Evolutionary conservation across 345 rosid species (phyloP), one percentile per base, ranked within the genome.

Genomic region (Lumnitzera littorea): DNA sequence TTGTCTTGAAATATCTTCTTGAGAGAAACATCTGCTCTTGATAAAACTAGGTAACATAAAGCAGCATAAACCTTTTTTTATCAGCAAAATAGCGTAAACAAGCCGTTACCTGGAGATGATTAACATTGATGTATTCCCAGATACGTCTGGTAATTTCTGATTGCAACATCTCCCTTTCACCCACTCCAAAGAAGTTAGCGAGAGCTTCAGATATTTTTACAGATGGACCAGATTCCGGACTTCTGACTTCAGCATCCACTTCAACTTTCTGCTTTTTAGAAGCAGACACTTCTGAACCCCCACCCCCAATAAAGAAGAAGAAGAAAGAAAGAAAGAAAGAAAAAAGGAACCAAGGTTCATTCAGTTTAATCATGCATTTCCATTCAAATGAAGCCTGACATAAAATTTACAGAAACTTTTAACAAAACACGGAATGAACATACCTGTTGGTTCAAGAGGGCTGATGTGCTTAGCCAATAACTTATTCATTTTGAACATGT

Each of bases 401-500:
- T 5, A 36, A 9, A 7, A 36, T 36, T 36, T 36, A 20, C 10
- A 7, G 46, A 51, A 46, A 15, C 27, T 51, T 7, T 46, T 27
- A 52, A n/a, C 54, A 12, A 11, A 31, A 41, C 11, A 23, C 27
- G 13, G 24, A 29, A 56, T 13, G 43, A 7, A 57, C 73, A 46
- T 63, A 73, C 77, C 68, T 3, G 69, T 63, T 13, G 73, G 77
- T 53, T 73, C 77, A 31, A 73, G 58, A 13, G 72, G 60, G 25
- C 60, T 52, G 54, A 73, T 73, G 58, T 73, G 77, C 54, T 73
- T 73, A 36, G 73, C 57, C 15, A 73, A 54, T 50, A 73, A 49
- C 68, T 73, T 73, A 58, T 73, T 73, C 77, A 73, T 73, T 72
- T 68, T 73, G 70, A 73, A 73, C 77, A 73, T 73, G 63, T 73